phyloP scores from a whole-genome alignment of 2,329 filamentous ascomycete species.

The Xenoacremonium recifei region DNA sequence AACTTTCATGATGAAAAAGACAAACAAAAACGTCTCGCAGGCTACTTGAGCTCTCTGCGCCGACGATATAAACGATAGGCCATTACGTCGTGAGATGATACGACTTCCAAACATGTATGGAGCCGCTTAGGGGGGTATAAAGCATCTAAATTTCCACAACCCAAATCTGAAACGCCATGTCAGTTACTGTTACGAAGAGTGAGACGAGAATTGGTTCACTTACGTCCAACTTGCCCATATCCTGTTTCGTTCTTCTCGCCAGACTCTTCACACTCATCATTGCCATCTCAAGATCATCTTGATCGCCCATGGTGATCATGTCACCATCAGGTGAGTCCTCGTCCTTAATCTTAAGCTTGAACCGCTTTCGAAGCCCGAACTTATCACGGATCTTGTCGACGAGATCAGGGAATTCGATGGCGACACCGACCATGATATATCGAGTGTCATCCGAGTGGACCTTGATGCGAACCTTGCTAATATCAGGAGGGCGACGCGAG shows the following conservation, averaged over 20 bases:
- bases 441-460: conserved; percentile 89
- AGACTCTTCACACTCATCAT: conserved; percentile 66
- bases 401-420: conserved; percentile 74
- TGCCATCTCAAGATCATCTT: conserved; percentile 92
- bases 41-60: no score
- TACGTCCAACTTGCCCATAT: conserved; percentile 95
- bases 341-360: conserved; percentile 87
- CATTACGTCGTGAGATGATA: conserved; percentile 19
- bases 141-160: conserved; percentile 39
- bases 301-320: conserved; percentile 96
- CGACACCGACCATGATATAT: conserved; percentile 80
- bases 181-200: conserved; percentile 19
- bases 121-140: conserved; percentile 24
- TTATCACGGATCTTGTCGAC: conserved; percentile 81
- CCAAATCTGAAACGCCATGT: conserved; percentile 42
- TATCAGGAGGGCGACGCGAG: conserved; percentile 61
- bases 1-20: conserved; percentile 19
- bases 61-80: conserved; percentile 5
- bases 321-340: conserved; percentile 76
- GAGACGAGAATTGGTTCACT: conserved; percentile 38
- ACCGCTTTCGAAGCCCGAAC: conserved; percentile 72
- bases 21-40: neutral
- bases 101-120: conserved; percentile 20
- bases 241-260: conserved; percentile 71
- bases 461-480: conserved; percentile 84